A percentile compares a stretch with the other conserved stretches of the same genome.
Evolutionary conservation across 768 basidiomycete genomes (phyloP).

Genomic region (Trametes punicea): DNA sequence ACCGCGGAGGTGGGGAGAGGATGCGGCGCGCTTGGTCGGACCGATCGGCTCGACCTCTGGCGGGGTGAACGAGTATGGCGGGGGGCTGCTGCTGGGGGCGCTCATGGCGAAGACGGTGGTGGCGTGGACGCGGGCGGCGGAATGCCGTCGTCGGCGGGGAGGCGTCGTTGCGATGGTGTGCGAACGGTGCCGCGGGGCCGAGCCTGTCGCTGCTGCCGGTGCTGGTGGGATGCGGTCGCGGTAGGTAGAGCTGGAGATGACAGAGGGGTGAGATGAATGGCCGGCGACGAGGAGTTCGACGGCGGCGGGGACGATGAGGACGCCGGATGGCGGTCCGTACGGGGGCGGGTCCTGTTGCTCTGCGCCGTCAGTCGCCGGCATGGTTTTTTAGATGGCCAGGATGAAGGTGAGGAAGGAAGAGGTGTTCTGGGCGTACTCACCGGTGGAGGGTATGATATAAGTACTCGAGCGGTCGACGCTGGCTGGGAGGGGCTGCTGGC

Average conservation of each 20-base stretch:
- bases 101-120: conserved; percentile 2
- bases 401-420: background rate
- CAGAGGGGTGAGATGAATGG: background rate
- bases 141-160: background rate
- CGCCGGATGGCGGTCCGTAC: conserved; percentile 5
- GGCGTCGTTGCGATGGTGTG: background rate
- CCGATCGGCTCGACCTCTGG: background rate
- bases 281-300: background rate
- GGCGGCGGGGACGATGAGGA: conserved; percentile 6
- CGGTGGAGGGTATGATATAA: background rate
- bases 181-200: background rate
- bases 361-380: background rate
- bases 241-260: background rate
- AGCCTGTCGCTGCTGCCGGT: background rate
- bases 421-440: background rate
- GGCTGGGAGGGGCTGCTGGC: background rate
- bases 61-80: conserved; percentile 7
- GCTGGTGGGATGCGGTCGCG: background rate
- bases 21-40: background rate
- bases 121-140: background rate
- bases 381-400: background rate
- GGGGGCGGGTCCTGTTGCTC: conserved; percentile 11
- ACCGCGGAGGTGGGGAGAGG: conserved; percentile 9
- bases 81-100: conserved; percentile 13
- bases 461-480: background rate